Base-by-base conservation (phyloP, 805 yeast species). In the Yamadazyma sp. region DNA sequence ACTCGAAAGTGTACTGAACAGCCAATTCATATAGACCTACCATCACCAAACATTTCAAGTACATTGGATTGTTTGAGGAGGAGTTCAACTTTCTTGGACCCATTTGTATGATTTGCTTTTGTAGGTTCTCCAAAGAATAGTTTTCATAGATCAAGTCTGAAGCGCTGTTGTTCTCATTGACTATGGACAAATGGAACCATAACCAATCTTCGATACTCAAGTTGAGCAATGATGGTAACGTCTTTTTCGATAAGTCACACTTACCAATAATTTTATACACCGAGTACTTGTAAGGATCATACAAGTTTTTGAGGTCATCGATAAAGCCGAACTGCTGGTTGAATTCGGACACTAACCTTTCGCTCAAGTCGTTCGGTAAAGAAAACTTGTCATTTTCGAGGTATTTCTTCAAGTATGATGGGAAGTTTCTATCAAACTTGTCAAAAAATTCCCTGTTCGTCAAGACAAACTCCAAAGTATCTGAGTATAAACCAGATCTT, bases 131-230 rank as follows among this genome's bases (percentile, higher is more conserved):
- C 41, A 93, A 67, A 1, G 82, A 73, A 58, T 88, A 91, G 44
- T 76, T 73, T 50, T 87, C 95, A 54, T 77, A 78, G 8, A 80
- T 64, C 23, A 83, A 76, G 34, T 70, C 77, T 19, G 66, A 70
- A 41, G 78, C 75, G 12, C 82, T 55, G n/a, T 38, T 46, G 12
- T 42, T 34, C 37, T 48, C 47, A 51, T 86, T 91, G 39, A 80
- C 77, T 11, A 85, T 78, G 60, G 80, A 73, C 40, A 93, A 71
- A 60, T 93, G 97, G 55, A 85, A 78, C 99, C 99, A 91, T 34
- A 91, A 60, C 98, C 98, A 91, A 63, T 91, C 98, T 60, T 91
- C 98, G 32, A 90, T 77, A 41, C 95, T 85, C 24, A 80, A 62
- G 25, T 84, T 75, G 20, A 91, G 77, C 25, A 76, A 67, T n/a